phyloP scores from a whole-genome alignment of 768 basidiomycete genomes.

The Russula sp. region DNA sequence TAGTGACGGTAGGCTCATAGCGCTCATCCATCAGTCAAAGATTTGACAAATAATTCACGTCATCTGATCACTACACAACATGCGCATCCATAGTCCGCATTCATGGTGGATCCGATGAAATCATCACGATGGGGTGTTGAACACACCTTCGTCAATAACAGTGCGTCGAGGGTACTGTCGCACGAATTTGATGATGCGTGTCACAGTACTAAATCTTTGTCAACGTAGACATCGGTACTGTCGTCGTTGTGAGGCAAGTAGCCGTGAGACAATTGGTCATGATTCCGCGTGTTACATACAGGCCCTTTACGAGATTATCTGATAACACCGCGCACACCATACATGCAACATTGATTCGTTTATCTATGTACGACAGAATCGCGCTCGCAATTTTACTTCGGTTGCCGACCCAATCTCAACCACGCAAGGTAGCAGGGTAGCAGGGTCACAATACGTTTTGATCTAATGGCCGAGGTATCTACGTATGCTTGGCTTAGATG shows the following conservation, averaged over 20 bases:
- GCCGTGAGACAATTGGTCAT: too few species aligned
- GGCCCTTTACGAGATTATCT: too few species aligned
- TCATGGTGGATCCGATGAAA: neutral
- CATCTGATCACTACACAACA: too few species aligned
- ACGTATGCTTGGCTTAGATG: too few species aligned
- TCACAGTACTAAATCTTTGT: too few species aligned
- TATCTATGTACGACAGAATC: neutral
- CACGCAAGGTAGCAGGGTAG: neutral
- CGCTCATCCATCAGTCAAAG: neutral
- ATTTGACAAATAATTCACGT: neutral
- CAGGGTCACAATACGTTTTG: neutral
- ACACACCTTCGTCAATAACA: neutral
- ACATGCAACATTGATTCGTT: neutral
- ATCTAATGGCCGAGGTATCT: too few species aligned
- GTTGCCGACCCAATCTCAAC: neutral
- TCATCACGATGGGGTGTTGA: neutral
- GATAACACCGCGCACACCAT: too few species aligned
- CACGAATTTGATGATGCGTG: conserved; percentile 1
- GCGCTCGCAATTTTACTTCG: neutral
- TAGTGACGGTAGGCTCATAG: too few species aligned
- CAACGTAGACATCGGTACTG: neutral
- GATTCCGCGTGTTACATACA: too few species aligned
- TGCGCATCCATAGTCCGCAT: neutral
- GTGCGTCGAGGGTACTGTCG: neutral
- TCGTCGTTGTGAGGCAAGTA: neutral